Percentiles rank a stretch among this genome's conserved stretches.
These are phyloP conservation scores for Colletotrichum sp. DNA, from an alignment of 2,329 filamentous ascomycete genomes.

Conservation along the genomic window DNA sequence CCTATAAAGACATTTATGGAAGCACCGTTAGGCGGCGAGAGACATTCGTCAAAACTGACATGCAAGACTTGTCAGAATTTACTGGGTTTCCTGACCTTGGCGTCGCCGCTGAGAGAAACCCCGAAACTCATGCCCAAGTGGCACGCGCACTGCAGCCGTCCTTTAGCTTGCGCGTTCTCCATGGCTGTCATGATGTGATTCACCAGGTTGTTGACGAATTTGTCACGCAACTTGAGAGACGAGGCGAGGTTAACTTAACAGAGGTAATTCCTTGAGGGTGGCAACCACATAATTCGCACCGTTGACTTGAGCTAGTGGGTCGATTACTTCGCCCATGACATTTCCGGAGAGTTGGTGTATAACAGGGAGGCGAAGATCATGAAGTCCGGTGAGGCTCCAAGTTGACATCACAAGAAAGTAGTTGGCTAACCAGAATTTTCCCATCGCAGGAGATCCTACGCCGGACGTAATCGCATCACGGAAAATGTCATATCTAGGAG, in stretches of 20 bases:
- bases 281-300: background rate
- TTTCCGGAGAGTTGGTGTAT: background rate
- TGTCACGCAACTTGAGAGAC: background rate
- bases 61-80: background rate
- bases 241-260: background rate
- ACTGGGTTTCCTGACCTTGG: background rate
- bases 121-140: background rate
- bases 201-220: background rate
- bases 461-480: background rate
- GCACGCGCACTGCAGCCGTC: background rate
- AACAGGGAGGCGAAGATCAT: background rate
- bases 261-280: background rate
- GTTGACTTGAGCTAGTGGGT: background rate
- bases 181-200: background rate
- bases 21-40: background rate
- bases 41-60: background rate
- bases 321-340: background rate
- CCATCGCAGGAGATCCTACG: background rate
- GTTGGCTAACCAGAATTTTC: background rate
- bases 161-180: background rate
- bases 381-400: background rate
- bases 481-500: background rate
- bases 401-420: accelerated
- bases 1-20: background rate
- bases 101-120: background rate